Conservation (phyloP, 2,329 filamentous ascomycete genomes). For the Arthroderma sp. region DNA sequence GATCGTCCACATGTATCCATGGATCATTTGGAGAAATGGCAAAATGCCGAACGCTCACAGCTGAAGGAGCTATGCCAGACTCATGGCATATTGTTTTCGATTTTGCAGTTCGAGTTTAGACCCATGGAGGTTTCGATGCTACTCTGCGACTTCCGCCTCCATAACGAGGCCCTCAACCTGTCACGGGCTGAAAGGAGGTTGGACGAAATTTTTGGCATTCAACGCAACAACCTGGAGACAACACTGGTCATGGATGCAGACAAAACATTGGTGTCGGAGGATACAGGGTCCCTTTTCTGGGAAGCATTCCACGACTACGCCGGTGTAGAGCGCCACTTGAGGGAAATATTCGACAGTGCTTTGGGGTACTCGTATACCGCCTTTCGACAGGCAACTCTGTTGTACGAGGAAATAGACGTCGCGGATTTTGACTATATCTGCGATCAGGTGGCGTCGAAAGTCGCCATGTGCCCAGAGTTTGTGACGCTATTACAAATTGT, state of each 20-base stretch:
- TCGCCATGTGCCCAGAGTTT: conserved; percentile 38
- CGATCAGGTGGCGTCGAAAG: conserved; percentile 27
- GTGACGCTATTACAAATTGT: conserved; percentile 28
- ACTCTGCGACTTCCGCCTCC: conserved; percentile 27
- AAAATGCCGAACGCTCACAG: conserved; percentile 31
- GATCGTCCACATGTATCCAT: conserved; percentile 22
- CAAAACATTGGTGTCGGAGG: conserved; percentile 39
- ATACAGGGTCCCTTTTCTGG: conserved; percentile 43
- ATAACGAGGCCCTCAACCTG: conserved; percentile 30
- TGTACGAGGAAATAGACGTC: conserved; percentile 38
- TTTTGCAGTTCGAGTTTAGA: conserved; percentile 10
- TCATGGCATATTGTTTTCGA: conserved; percentile 36
- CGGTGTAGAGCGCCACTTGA: conserved; percentile 18
- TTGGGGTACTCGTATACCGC: conserved; percentile 41
- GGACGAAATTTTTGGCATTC: conserved; percentile 19
- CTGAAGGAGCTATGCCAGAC: conserved; percentile 34
- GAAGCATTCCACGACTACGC: conserved; percentile 10
- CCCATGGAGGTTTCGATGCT: conserved; percentile 14
- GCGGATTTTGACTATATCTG: conserved; percentile 35
- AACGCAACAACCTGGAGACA: conserved; percentile 22
- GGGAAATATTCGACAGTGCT: conserved; percentile 34
- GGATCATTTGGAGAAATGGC: conserved; percentile 36
- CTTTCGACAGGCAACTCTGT: conserved; percentile 41
- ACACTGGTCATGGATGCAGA: conserved; percentile 47
- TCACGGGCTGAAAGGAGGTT: conserved; percentile 18